Evolutionary conservation across 2,329 filamentous ascomycete species (phyloP).

Genomic region (Leptodontidium sp.): DNA sequence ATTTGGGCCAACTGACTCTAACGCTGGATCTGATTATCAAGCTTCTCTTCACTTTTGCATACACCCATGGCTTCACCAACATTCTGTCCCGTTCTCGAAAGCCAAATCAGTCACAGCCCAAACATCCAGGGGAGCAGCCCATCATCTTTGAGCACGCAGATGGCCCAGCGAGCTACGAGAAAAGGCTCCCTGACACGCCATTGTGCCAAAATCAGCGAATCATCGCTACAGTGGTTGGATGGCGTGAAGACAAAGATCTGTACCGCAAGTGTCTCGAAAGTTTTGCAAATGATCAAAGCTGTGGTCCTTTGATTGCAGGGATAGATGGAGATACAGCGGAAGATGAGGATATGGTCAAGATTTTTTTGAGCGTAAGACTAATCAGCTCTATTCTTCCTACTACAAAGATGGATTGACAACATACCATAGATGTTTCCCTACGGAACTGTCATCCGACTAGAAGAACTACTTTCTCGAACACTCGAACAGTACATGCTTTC

Average conservation of each 20-base stretch:
- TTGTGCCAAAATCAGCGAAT: neutral
- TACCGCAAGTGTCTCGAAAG: constrained; percentile 1
- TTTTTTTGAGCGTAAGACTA: neutral
- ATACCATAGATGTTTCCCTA: neutral
- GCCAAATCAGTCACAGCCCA: neutral
- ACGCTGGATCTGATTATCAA: neutral
- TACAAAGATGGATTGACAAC: neutral
- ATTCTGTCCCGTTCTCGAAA: neutral
- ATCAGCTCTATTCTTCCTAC: too few relatives aligned
- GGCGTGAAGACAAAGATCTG: constrained; percentile 2
- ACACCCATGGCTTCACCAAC: neutral
- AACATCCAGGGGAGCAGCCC: too few relatives aligned
- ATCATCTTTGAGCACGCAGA: too few relatives aligned
- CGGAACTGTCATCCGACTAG: neutral
- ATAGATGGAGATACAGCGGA: constrained; percentile 1
- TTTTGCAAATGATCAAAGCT: neutral
- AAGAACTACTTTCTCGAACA: neutral
- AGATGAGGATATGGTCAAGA: constrained; percentile 10
- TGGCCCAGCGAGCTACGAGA: too few relatives aligned
- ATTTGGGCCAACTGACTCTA: neutral
- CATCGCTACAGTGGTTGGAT: constrained; percentile 1
- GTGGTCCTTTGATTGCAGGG: neutral
- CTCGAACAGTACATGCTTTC: constrained; percentile 13
- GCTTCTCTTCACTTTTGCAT: constrained; percentile 1
- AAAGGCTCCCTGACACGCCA: too few relatives aligned